phyloP scores from a whole-genome alignment of 345 rosid genomes.

The Sapria himalayana region DNA sequence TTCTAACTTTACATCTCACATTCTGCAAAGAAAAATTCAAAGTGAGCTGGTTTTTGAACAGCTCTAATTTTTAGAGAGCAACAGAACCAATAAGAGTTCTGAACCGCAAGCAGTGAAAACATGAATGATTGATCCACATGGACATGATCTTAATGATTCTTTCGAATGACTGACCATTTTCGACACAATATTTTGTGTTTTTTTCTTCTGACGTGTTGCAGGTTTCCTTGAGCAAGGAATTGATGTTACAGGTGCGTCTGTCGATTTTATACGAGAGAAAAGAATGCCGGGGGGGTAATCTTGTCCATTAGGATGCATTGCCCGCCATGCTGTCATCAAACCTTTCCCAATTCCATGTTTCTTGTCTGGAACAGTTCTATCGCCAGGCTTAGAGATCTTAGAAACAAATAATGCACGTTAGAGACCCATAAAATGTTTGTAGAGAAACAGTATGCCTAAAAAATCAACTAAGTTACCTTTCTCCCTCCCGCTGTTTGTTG shows the following conservation, averaged over 20 bases:
- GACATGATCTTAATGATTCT: no score
- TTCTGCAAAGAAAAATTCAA: no score
- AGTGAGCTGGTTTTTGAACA: no score
- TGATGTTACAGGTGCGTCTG: constrained; percentile 8
- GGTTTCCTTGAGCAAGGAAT: constrained; percentile 14
- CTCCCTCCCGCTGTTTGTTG: constrained; percentile 28
- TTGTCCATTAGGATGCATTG: constrained; percentile 42
- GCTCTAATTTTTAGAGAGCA: no score
- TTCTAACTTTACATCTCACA: no score
- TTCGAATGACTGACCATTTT: constrained; percentile 34
- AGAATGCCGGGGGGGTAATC: constrained; percentile 31
- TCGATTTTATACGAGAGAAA: constrained; percentile 12
- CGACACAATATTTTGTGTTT: constrained; percentile 21
- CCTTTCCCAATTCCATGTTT: constrained; percentile 97
- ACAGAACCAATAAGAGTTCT: no score
- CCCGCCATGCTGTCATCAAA: constrained; percentile 79
- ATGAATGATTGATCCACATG: no score
- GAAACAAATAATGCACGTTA: constrained; percentile 4
- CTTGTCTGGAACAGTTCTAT: constrained; percentile 15
- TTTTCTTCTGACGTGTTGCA: constrained; percentile 18
- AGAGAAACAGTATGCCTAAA: not conserved
- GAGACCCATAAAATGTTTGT: not conserved
- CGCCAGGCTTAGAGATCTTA: constrained; percentile 14
- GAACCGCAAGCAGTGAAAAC: no score
- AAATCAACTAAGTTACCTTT: constrained; percentile 32